Evolutionary conservation across 345 rosid species (phyloP).

Genomic region (Reutealis trisperma): DNA sequence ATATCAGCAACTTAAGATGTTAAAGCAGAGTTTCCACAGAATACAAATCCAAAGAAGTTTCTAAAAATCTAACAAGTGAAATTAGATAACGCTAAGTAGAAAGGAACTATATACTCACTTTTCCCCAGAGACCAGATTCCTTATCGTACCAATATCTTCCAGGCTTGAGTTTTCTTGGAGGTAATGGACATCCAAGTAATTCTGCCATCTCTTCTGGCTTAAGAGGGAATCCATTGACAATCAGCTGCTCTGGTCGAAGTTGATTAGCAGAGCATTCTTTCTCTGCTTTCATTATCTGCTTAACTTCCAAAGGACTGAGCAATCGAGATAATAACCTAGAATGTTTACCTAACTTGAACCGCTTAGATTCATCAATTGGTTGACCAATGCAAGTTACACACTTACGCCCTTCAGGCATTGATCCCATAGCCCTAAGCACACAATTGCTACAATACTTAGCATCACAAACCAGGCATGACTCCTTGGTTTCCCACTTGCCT

Average conservation of each 20-base stretch:
- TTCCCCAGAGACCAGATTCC: conserved; percentile 98
- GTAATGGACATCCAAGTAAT: conserved; percentile 69
- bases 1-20: conserved; percentile 26
- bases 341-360: conserved; percentile 73
- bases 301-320: conserved; percentile 92
- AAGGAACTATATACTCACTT: conserved; percentile 43
- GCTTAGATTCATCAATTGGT: conserved; percentile 84
- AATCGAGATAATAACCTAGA: conserved; percentile 72
- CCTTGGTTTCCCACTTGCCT: conserved; percentile 95
- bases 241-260: conserved; percentile 88
- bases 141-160: conserved; percentile 99
- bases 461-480: conserved; percentile 91
- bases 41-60: not conserved
- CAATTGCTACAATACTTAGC: conserved; percentile 91
- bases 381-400: conserved; percentile 85
- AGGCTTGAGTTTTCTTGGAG: conserved; percentile 85
- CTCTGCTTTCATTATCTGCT: conserved; percentile 98
- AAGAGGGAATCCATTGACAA: conserved; percentile 78
- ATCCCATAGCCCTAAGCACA: conserved; percentile 97
- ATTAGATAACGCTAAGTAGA: conserved; percentile 8
- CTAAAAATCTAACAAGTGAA: conserved; percentile 3
- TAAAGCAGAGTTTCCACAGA: not conserved
- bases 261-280: conserved; percentile 93
- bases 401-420: conserved; percentile 99
- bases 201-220: conserved; percentile 92